phyloP scores from a whole-genome alignment of 345 rosid species.

The Zanthoxylum bungeanum region DNA sequence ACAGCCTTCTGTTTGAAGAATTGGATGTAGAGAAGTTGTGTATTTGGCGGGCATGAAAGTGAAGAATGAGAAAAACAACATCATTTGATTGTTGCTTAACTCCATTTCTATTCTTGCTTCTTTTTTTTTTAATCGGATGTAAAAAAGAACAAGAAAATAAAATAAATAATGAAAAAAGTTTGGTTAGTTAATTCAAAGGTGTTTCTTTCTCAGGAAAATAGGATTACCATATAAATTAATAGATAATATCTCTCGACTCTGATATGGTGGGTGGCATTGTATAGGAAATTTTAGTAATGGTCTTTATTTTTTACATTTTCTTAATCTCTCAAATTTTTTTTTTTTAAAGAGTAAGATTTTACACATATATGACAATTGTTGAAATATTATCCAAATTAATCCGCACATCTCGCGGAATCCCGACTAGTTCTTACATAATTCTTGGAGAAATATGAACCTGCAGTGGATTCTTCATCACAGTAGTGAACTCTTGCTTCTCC shows the following conservation, averaged over 20 bases:
- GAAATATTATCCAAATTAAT: too few species aligned
- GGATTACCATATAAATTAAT: constrained; percentile 1
- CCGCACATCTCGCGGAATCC: too few species aligned
- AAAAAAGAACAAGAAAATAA: not conserved
- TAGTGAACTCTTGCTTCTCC: constrained; percentile 13
- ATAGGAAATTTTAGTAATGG: not conserved
- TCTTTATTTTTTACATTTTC: not conserved
- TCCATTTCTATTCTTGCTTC: constrained; percentile 11
- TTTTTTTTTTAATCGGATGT: too few species aligned
- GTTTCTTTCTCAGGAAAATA: constrained; percentile 6
- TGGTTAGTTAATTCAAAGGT: too few species aligned
- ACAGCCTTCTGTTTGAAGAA: not conserved
- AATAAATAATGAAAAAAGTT: not conserved
- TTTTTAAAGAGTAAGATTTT: too few species aligned
- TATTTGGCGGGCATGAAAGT: not conserved
- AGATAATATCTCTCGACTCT: not conserved
- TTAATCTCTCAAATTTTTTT: not conserved
- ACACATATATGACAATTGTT: too few species aligned
- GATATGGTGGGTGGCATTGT: not conserved
- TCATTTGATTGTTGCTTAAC: not conserved
- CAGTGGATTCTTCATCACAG: constrained; percentile 11
- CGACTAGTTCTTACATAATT: not conserved
- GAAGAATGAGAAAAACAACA: constrained; percentile 1
- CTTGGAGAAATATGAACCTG: not conserved
- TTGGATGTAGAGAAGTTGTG: not conserved